phyloP scores from a whole-genome alignment of 2,329 filamentous ascomycete genomes.

The Hysterium pulicare region DNA sequence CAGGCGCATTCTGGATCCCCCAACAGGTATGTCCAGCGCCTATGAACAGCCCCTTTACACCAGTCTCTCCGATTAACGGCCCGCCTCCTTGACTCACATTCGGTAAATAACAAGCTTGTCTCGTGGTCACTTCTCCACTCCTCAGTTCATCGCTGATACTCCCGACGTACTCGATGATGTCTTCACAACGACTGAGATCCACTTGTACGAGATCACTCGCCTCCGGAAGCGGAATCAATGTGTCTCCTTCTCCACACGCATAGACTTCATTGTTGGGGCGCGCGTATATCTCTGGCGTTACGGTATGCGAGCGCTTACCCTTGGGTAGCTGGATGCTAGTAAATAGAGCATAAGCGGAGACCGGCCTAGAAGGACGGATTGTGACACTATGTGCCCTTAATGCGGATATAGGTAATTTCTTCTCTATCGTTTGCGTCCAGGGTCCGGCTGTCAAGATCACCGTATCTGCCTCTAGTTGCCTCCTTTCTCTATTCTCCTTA shows the following conservation, averaged over 20 bases:
- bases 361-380: slow-evolving; percentile 55
- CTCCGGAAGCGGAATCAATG: slow-evolving; percentile 67
- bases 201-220: slow-evolving; percentile 72
- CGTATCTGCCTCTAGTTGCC: slow-evolving; percentile 54
- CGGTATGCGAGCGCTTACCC: slow-evolving; percentile 58
- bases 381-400: slow-evolving; percentile 63
- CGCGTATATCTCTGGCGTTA: slow-evolving; percentile 90
- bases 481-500: slow-evolving; percentile 46
- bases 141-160: slow-evolving; percentile 52
- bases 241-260: slow-evolving; percentile 88
- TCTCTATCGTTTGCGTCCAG: slow-evolving; percentile 56
- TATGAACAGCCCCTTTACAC: slow-evolving; percentile 70
- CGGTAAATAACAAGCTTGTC: slow-evolving; percentile 92
- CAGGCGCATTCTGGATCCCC: slow-evolving; percentile 96
- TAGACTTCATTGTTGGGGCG: slow-evolving; percentile 87
- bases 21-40: slow-evolving; percentile 94
- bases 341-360: slow-evolving; percentile 76
- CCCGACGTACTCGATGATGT: slow-evolving; percentile 75
- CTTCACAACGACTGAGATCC: slow-evolving; percentile 75
- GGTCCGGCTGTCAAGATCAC: slow-evolving; percentile 61
- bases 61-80: slow-evolving; percentile 75
- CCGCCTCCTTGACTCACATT: slow-evolving; percentile 60
- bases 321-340: slow-evolving; percentile 76
- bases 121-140: slow-evolving; percentile 58
- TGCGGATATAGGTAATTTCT: slow-evolving; percentile 55